Evolutionary conservation across 2,329 filamentous ascomycete genomes (phyloP), one percentile per base, ranked within the genome.

Genomic region (Cercospora sesami): DNA sequence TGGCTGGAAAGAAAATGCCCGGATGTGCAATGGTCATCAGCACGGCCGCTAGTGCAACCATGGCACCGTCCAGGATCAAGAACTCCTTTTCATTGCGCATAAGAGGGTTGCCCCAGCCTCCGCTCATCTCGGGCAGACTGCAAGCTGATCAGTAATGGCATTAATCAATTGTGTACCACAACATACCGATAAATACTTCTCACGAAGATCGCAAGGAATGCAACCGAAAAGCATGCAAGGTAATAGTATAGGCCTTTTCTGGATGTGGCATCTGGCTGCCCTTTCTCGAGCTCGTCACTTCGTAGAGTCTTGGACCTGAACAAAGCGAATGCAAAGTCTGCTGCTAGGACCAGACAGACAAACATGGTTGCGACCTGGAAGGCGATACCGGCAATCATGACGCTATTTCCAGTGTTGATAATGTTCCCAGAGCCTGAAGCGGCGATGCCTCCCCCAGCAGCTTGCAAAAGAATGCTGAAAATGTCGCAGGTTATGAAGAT

Each of bases 121-220:
- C 82, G 7, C 82, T 80, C 83, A 84, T 84, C 71, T 84, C 83
- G 4, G 83, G 82, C 7, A 84, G 77, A 75, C 82, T 83, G 39
- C 57, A 8, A 59, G 57, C 69, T 53, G 69, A 69, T 68, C 26
- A 65, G 9, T n/a, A 31, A 16, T 2, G 14, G 39, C 5, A 31
- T 14, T 28, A 12, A 14, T 36, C 12, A 4, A 23, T 59, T 18
- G 5, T 59, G 55, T n/a, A 48, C 12, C 21, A 39, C 18, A 45
- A 53, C 69, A 9, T 70, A 74, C 71, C 90, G 86, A 78, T 88
- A 92, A 48, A 88, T 84, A 73, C 86, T 88, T 26, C 90, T 82
- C 73, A 86, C 86, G 72, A 91, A 86, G 74, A 92, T 88, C 73
- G 84, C 85, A 16, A 90, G 65, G 16, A 88, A 89, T 2, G 87